Percentiles rank a stretch among this genome's conserved stretches.
phyloP scores from a whole-genome alignment of 352 stramenopile genomes.

The Stramenopiles sp. region DNA sequence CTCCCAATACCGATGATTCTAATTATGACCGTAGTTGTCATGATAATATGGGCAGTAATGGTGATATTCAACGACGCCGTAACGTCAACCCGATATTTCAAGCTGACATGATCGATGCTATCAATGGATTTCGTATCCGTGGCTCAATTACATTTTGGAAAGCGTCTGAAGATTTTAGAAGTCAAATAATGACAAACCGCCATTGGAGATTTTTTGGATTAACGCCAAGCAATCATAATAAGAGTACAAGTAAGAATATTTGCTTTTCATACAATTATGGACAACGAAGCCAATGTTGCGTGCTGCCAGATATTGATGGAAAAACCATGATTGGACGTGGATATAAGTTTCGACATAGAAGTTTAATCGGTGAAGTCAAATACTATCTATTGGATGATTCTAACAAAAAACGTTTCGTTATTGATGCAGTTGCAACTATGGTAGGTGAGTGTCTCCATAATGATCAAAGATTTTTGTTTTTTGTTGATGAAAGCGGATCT shows the following conservation, averaged over 20 bases:
- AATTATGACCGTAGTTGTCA: too few relatives aligned
- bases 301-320: background rate
- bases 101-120: background rate
- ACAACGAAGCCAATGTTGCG: background rate
- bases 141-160: background rate
- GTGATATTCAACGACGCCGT: background rate
- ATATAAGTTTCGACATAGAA: background rate
- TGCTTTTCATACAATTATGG: background rate
- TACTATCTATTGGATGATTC: background rate
- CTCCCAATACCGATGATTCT: too few relatives aligned
- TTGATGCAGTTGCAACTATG: background rate
- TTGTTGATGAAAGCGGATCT: background rate
- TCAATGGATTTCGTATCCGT: background rate
- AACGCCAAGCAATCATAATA: background rate
- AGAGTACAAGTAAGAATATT: background rate
- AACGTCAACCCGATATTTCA: background rate
- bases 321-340: background rate
- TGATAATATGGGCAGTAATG: background rate
- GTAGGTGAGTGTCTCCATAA: background rate
- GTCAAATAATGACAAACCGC: background rate
- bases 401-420: background rate
- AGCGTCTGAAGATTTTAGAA: background rate
- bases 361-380: background rate
- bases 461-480: background rate
- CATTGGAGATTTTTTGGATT: background rate